Conservation (phyloP, 2,329 filamentous ascomycete genomes). For the Paramyrothecium sp. region DNA sequence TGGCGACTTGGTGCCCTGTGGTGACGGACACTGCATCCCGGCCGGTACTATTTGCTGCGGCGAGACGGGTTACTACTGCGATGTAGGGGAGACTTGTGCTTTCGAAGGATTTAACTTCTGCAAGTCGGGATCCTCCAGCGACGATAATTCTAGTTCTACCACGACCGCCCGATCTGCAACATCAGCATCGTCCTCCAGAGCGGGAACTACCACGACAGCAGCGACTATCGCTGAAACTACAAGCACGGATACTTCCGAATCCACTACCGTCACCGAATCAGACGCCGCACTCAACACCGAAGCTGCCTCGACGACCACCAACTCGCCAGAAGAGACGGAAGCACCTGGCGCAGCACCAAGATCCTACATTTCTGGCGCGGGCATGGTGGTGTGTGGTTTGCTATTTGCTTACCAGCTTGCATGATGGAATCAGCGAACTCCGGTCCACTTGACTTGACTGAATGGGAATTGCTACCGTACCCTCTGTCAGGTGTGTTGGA, state of each 20-base stretch:
- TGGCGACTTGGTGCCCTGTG: neutral
- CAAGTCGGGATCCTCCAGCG: neutral
- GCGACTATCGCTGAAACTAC: neutral
- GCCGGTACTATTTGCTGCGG: neutral
- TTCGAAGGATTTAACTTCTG: neutral
- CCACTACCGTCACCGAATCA: neutral
- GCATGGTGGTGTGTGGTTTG: neutral
- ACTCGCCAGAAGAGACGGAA: neutral
- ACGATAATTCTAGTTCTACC: neutral
- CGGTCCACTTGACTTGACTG: too few relatives aligned
- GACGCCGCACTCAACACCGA: neutral
- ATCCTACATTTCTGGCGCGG: neutral
- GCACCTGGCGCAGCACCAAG: neutral
- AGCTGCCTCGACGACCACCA: neutral
- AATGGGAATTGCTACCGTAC: too few relatives aligned
- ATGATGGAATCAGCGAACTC: too few relatives aligned
- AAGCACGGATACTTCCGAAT: neutral
- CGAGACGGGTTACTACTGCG: neutral
- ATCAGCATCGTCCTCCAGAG: neutral
- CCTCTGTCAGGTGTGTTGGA: too few relatives aligned
- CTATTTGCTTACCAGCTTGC: neutral
- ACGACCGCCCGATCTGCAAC: neutral
- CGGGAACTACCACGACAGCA: neutral
- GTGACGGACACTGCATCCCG: neutral
- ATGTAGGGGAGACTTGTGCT: neutral